These are phyloP conservation scores for Talaromyces amestolkiae DNA, from an alignment of 2,329 filamentous ascomycete genomes.

Conservation along the genomic window DNA sequence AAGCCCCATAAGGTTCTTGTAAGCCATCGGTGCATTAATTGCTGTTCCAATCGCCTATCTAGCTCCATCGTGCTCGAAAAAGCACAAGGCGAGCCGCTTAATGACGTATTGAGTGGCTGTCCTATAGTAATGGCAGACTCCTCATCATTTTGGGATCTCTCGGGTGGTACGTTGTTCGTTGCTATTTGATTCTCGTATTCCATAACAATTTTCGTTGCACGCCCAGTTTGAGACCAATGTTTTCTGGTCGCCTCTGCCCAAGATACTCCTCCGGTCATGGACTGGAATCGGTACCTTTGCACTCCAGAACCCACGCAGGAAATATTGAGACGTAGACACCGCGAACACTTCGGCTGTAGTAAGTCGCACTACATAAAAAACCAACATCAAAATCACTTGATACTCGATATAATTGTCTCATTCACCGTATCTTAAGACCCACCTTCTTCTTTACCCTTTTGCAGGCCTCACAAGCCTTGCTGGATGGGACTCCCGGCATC, in stretches of 20 bases:
- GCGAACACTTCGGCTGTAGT: background rate
- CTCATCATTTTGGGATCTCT: background rate
- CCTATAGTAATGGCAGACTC: background rate
- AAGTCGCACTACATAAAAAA: background rate
- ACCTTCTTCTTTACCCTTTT: background rate
- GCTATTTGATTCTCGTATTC: background rate
- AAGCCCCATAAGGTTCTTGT: background rate
- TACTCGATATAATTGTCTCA: background rate
- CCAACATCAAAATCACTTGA: background rate
- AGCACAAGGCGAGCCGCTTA: background rate
- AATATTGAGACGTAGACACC: background rate
- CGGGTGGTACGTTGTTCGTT: background rate
- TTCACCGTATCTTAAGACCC: background rate
- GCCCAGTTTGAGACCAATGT: background rate
- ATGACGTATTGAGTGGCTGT: background rate
- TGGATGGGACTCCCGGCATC: background rate
- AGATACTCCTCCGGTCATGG: background rate
- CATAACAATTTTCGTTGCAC: background rate
- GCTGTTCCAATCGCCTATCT: background rate
- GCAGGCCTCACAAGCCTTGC: background rate
- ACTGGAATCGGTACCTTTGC: background rate
- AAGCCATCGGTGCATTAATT: background rate
- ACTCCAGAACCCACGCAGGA: background rate
- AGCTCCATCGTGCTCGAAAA: background rate
- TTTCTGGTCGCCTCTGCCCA: background rate